These are phyloP conservation scores for Populus euphratica DNA, from an alignment of 345 rosid species.

Conservation along the genomic window DNA sequence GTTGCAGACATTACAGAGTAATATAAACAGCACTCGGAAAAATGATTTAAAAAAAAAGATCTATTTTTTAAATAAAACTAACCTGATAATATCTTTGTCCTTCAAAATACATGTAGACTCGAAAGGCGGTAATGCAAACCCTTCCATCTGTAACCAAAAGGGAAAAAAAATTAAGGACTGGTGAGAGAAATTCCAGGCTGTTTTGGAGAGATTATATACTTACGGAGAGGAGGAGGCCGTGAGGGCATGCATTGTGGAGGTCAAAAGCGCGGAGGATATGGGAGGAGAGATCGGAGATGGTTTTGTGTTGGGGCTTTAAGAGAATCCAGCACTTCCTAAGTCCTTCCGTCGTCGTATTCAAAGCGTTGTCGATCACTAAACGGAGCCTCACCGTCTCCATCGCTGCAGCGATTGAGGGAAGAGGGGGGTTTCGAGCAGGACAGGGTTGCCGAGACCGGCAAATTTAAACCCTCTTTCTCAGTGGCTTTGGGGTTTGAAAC, in stretches of 20 bases:
- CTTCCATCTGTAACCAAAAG: conserved; percentile 72
- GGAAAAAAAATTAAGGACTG: not conserved
- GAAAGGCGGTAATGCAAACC: conserved; percentile 77
- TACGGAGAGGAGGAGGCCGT: conserved; percentile 74
- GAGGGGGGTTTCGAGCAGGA: not conserved
- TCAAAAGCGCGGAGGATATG: conserved; percentile 49
- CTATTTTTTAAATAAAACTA: conserved; percentile 8
- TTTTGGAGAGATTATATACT: not conserved
- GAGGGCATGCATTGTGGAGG: conserved; percentile 62
- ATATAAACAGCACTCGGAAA: not conserved
- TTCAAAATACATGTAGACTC: conserved; percentile 69
- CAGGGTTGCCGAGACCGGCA: not conserved
- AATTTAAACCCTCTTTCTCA: conserved; percentile 7
- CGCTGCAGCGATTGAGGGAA: conserved; percentile 18
- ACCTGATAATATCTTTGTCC: conserved; percentile 81
- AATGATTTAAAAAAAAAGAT: not conserved
- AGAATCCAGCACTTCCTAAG: conserved; percentile 73
- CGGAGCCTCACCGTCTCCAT: conserved; percentile 64
- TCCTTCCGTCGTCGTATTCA: conserved; percentile 56
- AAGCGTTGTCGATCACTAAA: conserved; percentile 45
- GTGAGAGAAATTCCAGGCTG: not conserved
- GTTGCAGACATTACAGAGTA: conserved; percentile 1
- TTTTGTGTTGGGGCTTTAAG: conserved; percentile 59
- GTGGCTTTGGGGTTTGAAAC: not conserved
- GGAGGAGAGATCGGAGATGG: conserved; percentile 65